A percentile compares a stretch with the other conserved stretches of the same genome.
These are phyloP conservation scores for Tulasnella sp. DNA, from an alignment of 768 basidiomycete species.

Conservation along the genomic window DNA sequence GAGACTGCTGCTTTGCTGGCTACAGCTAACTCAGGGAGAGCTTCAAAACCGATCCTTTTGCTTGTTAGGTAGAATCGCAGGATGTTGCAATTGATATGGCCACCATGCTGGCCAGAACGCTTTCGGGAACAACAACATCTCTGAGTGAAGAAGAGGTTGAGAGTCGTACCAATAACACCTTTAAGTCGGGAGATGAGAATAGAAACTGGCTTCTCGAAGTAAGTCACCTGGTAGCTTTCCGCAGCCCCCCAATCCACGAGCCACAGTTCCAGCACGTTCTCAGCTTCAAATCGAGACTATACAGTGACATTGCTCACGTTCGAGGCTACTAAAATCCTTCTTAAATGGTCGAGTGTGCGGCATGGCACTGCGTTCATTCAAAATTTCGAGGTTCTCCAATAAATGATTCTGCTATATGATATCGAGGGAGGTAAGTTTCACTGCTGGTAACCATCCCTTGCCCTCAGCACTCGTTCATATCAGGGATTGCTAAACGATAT, in stretches of 20 bases:
- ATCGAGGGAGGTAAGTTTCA: no score
- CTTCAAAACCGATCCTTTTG: neutral
- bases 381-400: no score
- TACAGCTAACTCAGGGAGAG: neutral
- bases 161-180: neutral
- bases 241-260: neutral
- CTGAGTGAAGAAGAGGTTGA: no score
- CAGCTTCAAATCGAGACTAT: neutral
- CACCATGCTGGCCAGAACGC: neutral
- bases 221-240: neutral
- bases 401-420: no score
- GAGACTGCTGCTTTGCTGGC: no score
- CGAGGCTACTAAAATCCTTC: neutral
- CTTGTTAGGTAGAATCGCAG: neutral
- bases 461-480: no score
- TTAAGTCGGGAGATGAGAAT: neutral
- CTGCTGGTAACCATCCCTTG: no score
- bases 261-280: neutral
- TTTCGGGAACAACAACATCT: neutral
- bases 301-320: neutral
- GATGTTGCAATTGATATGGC: neutral
- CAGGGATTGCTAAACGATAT: no score
- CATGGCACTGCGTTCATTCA: no score
- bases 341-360: neutral
- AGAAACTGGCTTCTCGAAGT: neutral